Evolutionary conservation across 1,284 basidiomycete species (phyloP).

Genomic region (Apiotrichum gracile): DNA sequence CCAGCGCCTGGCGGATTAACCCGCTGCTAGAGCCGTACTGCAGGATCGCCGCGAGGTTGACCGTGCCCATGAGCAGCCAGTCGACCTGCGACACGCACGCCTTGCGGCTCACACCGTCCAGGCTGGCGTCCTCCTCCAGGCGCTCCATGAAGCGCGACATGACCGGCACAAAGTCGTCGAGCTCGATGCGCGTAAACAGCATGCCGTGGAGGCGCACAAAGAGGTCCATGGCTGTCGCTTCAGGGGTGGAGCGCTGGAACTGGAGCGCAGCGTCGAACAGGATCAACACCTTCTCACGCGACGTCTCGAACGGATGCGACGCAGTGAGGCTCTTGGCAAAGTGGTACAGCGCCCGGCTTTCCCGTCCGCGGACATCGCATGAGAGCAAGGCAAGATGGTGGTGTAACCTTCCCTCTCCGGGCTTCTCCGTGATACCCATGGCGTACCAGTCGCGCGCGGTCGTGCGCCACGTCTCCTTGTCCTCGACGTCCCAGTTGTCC

Average conservation of each 20-base stretch:
- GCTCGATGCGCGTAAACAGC: conserved; percentile 88
- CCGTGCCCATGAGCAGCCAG: conserved; percentile 91
- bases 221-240: conserved; percentile 70
- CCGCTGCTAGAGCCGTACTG: conserved; percentile 81
- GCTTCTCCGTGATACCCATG: conserved; percentile 75
- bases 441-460: conserved; percentile 93
- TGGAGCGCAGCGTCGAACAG: conserved; percentile 75
- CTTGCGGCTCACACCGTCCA: conserved; percentile 54
- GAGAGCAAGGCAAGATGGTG: conserved; percentile 89
- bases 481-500: conserved; percentile 77
- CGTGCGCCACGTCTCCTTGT: conserved; percentile 84
- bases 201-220: conserved; percentile 91
- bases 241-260: conserved; percentile 61
- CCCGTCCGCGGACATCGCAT: conserved; percentile 72
- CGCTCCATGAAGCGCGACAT: conserved; percentile 80
- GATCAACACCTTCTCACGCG: conserved; percentile 78
- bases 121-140: conserved; percentile 56
- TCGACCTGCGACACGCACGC: conserved; percentile 63
- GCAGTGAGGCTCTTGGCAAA: conserved; percentile 94
- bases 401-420: conserved; percentile 85
- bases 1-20: conserved; percentile 56
- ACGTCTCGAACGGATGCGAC: conserved; percentile 74
- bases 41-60: conserved; percentile 74
- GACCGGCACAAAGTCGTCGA: conserved; percentile 79
- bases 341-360: conserved; percentile 83